Evolutionary conservation across 2,329 filamentous ascomycete genomes (phyloP).

Genomic region (Zymoseptoria tritici): DNA sequence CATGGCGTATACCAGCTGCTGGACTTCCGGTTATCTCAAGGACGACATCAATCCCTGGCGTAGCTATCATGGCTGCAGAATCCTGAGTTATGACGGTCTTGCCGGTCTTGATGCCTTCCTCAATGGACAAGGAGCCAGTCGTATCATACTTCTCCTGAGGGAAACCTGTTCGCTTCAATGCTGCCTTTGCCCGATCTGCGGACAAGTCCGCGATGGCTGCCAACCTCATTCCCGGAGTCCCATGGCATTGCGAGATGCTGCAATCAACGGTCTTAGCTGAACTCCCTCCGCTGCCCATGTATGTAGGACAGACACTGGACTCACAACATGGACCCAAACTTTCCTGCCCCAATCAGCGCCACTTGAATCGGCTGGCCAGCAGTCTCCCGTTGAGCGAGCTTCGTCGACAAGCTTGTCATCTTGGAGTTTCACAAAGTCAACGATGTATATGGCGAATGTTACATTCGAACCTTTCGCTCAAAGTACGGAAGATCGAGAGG

Average conservation of each 20-base stretch:
- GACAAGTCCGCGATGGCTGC: constrained; percentile 41
- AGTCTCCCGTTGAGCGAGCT: constrained; percentile 35
- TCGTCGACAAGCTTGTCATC: constrained; percentile 37
- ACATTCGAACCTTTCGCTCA: neutral
- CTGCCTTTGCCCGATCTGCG: constrained; percentile 33
- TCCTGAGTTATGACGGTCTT: constrained; percentile 40
- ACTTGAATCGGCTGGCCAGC: constrained; percentile 36
- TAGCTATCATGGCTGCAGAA: constrained; percentile 36
- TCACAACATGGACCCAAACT: constrained; percentile 42
- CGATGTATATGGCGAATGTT: neutral
- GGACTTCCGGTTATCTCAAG: constrained; percentile 41
- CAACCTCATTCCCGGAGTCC: constrained; percentile 37
- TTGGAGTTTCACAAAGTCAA: neutral
- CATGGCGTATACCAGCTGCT: constrained; percentile 38
- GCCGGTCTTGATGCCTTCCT: constrained; percentile 34
- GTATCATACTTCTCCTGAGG: constrained; percentile 35
- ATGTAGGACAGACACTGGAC: neutral
- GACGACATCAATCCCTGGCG: constrained; percentile 39
- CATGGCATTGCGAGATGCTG: constrained; percentile 39
- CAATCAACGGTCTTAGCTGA: neutral
- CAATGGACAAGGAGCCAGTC: constrained; percentile 29
- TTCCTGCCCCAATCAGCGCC: constrained; percentile 41
- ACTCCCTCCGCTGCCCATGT: too few relatives aligned
- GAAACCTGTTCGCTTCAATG: constrained; percentile 37
- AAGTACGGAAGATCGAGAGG: neutral